These are phyloP conservation scores for Paramyrothecium roridum DNA, from an alignment of 2,329 filamentous ascomycete genomes.

Conservation along the genomic window DNA sequence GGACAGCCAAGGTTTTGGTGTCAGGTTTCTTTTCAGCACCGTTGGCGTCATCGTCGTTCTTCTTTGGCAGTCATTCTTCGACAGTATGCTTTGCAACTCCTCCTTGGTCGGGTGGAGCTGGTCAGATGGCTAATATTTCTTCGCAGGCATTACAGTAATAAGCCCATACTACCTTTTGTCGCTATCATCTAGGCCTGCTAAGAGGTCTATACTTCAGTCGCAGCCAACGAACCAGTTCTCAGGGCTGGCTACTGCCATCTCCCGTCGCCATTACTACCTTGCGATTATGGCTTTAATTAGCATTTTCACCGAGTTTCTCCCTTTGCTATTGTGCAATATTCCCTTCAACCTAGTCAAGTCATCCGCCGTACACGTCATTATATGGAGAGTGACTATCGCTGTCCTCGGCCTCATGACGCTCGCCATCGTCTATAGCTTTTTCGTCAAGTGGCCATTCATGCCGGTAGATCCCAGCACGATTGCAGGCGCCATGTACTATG, in stretches of 20 bases:
- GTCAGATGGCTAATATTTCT: constrained; percentile 8
- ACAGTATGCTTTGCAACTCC: no score
- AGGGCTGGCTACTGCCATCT: constrained; percentile 24
- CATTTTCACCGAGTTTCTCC: constrained; percentile 44
- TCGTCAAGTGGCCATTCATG: constrained; percentile 38
- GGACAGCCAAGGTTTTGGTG: constrained; percentile 37
- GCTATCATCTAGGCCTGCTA: constrained; percentile 22
- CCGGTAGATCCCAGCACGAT: constrained; percentile 43
- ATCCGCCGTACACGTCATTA: constrained; percentile 32
- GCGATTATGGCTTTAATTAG: constrained; percentile 35
- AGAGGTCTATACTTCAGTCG: constrained; percentile 35
- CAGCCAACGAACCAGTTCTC: constrained; percentile 41
- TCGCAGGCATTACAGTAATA: constrained; percentile 44
- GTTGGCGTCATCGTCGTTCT: constrained; percentile 37
- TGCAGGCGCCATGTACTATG: constrained; percentile 40
- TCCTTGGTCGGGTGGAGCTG: no score
- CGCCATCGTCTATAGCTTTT: constrained; percentile 32
- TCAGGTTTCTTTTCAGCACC: constrained; percentile 37
- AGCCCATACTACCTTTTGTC: constrained; percentile 39
- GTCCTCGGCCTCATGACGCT: constrained; percentile 39
- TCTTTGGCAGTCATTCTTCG: constrained; percentile 26
- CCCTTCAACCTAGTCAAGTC: constrained; percentile 40
- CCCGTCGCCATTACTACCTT: constrained; percentile 32
- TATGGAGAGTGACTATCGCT: constrained; percentile 33
- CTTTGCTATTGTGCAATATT: constrained; percentile 44